These are phyloP conservation scores for Zangia roseola DNA, from an alignment of 768 basidiomycete species.

Conservation along the genomic window DNA sequence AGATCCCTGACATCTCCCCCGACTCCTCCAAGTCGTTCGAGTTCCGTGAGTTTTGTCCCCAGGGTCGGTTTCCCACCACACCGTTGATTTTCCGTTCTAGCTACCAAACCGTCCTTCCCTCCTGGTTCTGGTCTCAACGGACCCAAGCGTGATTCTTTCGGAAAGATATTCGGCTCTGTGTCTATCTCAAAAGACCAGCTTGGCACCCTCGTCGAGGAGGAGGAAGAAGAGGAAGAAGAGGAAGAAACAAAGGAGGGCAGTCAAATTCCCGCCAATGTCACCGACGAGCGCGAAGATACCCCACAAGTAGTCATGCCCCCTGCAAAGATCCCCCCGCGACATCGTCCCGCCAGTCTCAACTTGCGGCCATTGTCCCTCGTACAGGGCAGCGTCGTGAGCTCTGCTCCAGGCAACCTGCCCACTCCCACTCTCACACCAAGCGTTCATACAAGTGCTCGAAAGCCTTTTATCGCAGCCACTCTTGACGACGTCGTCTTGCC, in stretches of 20 bases:
- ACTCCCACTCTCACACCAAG: conserved; percentile 56
- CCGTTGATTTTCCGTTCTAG: conserved; percentile 33
- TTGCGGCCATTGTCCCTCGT: conserved; percentile 73
- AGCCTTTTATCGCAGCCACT: conserved; percentile 11
- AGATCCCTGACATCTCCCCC: conserved; percentile 78
- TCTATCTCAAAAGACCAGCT: conserved; percentile 74
- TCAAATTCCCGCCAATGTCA: conserved; percentile 14
- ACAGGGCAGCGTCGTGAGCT: conserved; percentile 45
- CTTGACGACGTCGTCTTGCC: conserved; percentile 28
- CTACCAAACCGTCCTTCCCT: conserved; percentile 60
- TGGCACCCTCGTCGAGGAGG: conserved; percentile 79
- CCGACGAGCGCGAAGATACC: conserved; percentile 9
- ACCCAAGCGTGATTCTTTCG: conserved; percentile 78
- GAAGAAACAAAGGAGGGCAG: conserved; percentile 58
- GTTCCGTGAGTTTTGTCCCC: conserved; percentile 52
- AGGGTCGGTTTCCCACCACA: neutral
- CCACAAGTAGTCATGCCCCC: conserved; percentile 29
- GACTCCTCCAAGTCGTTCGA: conserved; percentile 60
- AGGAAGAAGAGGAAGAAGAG: conserved; percentile 86
- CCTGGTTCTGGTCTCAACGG: conserved; percentile 42
- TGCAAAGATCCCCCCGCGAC: conserved; percentile 47
- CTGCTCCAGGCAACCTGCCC: conserved; percentile 40
- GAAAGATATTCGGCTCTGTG: conserved; percentile 59
- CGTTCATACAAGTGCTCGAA: conserved; percentile 43
- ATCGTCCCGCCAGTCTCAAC: conserved; percentile 63